Base-by-base conservation (phyloP, 768 basidiomycete genomes). In the Terana coerulea region DNA sequence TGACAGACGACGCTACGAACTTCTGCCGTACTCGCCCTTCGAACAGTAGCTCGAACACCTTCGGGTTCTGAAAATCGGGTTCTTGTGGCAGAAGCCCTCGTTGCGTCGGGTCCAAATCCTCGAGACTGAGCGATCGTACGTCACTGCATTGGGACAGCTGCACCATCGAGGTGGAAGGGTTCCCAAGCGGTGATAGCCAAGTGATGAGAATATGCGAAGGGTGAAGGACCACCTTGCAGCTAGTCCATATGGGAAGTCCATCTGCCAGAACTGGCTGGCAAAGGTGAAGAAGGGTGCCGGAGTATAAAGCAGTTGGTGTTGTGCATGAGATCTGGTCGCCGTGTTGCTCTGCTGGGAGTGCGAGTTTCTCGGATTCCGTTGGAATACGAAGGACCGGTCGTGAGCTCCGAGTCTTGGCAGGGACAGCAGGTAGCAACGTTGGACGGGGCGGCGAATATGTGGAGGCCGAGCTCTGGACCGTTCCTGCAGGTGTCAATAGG, bases 21-120 rank as follows among this genome's bases (percentile, higher is more conserved):
- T 72, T 78, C 61, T 87, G 83, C 47, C 66, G 70, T 3, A 65
- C 66, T 21, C 71, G 65, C 12, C 73, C 79, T 47, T 79, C 75
- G 49, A 86, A 84, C 15, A 76, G 45, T n/a, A 90, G 59, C 63
- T 88, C 85, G 52, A 90, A 88, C 0, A 83, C 68, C 55, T 78
- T 79, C 44, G 76, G 56, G 41, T 78, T 74, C 22, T 71, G 70
- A 11, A 63, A 59, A n/a, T 69, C 60, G 42, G 62, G 67, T 26
- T 62, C 60, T 11, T 49, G 49, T 11, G 74, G 72, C n/a, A 83
- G 68, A 22, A 73, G 59, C 5, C 64, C 67, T 24, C 63, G 65
- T 51, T 86, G 83, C 3, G 75, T 72, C 10, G 60, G 49, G 31
- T 67, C 64, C 22, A 84, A 60, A 41, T 81, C 72, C 8, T 62